Base-by-base conservation (phyloP, 257 asterid species). In the Forsythia viridissima region DNA sequence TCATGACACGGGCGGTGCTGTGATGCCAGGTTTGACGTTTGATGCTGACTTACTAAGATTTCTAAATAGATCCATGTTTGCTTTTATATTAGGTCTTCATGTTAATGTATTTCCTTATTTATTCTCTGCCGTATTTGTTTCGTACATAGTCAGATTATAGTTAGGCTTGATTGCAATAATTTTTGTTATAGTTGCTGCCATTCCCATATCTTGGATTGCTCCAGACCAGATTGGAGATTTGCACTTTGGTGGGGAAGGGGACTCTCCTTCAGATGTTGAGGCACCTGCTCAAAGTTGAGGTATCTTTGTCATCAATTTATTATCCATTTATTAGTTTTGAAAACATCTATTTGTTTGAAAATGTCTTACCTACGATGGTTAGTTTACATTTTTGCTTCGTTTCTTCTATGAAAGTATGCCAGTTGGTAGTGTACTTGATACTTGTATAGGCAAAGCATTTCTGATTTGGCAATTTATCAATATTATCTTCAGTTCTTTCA, bases 211-310 rank as follows among this genome's bases (percentile, higher is more conserved):
- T 21, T 46, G 76, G 51, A 12, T 16, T 39, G 52, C 40, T 51
- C 66, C 66, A 6, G 66, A 57, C 66, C 36, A 63, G 39, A 63
- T 21, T 11, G 20, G 0, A 63, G 39, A 63, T 30, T 24, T 30
- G 38, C 70, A 63, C 3, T 63, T 4, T 24, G 39, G 16, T 24
- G 39, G 6, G 36, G 70, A 63, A 38, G 74, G 72, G 38, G 15
- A 13, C 11, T 38, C 61, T 21, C 20, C 69, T 42, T 9, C 21
- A 15, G 67, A 74, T 63, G 77, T 20, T 13, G 63, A 44, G 34
- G 69, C 52, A 41, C 36, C 66, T 57, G 36, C 66, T 8, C 11
- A 57, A 73, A 70, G 52, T 71, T 73, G 68, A 85, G 88, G 88
- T 81, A 76, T 24, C 39, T 12, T 37, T 61, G 24, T 52, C 63